Evolutionary conservation across 1,284 basidiomycete genomes (phyloP).

Genomic region (Puccinia triticina): DNA sequence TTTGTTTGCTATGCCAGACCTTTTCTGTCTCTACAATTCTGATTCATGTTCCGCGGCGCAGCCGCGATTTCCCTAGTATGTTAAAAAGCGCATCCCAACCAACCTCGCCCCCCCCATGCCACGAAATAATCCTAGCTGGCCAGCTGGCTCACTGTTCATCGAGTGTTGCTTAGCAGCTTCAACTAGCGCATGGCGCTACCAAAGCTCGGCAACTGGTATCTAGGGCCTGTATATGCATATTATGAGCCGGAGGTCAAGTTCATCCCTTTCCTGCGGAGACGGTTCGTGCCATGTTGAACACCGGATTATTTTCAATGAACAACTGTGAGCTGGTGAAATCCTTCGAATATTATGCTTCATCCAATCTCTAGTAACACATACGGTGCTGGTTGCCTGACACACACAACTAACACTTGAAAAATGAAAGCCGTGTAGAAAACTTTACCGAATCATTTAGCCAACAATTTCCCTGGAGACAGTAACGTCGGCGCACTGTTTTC

Average conservation of each 20-base stretch:
- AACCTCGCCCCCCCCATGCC: background rate
- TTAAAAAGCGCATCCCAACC: background rate
- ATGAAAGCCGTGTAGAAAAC: background rate
- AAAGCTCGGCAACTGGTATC: slow-evolving; percentile 12
- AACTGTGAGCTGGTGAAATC: background rate
- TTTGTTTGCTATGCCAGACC: too few relatives aligned
- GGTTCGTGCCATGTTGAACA: background rate
- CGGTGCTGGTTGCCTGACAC: background rate
- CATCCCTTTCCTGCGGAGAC: background rate
- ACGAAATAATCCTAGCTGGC: background rate
- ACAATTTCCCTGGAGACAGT: background rate
- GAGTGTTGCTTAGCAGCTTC: slow-evolving; percentile 9
- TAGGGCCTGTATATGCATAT: background rate
- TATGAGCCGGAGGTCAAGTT: background rate
- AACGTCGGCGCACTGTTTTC: background rate
- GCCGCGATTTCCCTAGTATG: too few relatives aligned
- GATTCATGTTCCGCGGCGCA: too few relatives aligned
- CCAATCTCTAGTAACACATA: background rate
- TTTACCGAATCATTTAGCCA: background rate
- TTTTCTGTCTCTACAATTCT: too few relatives aligned
- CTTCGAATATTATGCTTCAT: background rate
- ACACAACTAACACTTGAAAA: background rate
- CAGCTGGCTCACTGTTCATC: slow-evolving; percentile 10
- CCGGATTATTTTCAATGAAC: background rate
- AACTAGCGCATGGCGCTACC: slow-evolving; percentile 11